phyloP scores from a whole-genome alignment of 2,329 filamentous ascomycete species.

The Grosmannia huntii region DNA sequence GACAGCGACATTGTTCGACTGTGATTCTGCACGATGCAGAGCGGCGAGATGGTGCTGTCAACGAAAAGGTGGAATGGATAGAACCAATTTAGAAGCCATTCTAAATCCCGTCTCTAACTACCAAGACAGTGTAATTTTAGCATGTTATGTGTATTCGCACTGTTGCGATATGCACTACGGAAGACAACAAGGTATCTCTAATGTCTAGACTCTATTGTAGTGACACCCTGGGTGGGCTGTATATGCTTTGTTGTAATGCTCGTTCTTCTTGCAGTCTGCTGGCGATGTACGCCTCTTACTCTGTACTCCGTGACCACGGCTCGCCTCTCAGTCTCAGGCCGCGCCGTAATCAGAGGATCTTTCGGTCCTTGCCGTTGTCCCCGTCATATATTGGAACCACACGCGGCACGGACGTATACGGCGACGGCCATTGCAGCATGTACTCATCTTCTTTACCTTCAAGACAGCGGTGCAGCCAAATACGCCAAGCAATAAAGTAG shows the following conservation, averaged over 20 bases:
- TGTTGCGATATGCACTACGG: not conserved
- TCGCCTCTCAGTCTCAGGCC: not conserved
- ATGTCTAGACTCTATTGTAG: not conserved
- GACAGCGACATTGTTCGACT: conserved; percentile 65
- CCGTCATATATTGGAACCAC: conserved; percentile 23
- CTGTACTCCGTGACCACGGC: too few species aligned
- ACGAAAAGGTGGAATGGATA: not conserved
- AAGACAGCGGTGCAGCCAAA: conserved; percentile 67
- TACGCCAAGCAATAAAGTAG: conserved; percentile 72
- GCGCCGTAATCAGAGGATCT: not conserved
- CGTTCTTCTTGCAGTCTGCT: too few species aligned
- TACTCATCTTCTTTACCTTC: conserved; percentile 63
- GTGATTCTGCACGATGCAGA: not conserved
- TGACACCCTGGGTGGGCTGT: not conserved
- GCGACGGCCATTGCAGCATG: conserved; percentile 53
- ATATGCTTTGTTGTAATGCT: not conserved
- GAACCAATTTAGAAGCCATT: not conserved
- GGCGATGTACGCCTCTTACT: too few species aligned
- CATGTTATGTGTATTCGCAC: not conserved
- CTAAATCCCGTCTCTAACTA: not conserved
- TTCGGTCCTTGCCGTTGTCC: conserved; percentile 16
- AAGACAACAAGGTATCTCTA: not conserved
- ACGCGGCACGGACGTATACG: conserved; percentile 39
- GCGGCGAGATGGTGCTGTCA: not conserved
- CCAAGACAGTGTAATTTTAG: not conserved